Evolutionary conservation across 1,139 yeast genomes (phyloP), one percentile per base, ranked within the genome.

Genomic region (Pichia sp.): DNA sequence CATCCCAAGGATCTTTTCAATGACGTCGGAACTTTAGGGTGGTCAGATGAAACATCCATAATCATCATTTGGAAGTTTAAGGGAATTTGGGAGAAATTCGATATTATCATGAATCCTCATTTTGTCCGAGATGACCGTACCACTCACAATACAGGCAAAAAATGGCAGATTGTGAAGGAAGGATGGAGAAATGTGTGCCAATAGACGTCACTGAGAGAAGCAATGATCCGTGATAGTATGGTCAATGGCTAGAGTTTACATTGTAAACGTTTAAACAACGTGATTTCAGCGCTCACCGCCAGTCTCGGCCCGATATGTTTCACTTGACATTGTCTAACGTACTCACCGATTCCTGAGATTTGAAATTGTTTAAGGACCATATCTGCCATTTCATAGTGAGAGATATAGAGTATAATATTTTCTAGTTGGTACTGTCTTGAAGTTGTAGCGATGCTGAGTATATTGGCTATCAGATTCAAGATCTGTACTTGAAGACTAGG

Each of bases 71-170:
- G 96, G 96, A 70, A 74, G 42, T 61, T 62, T 30, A 69, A 74
- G 46, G 77, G 79, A 20, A 75, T 77, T 21, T 86, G 96, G 95
- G 96, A 88, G 52, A 83, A 82, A 55, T 87, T 82, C 55, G 76
- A 71, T 11, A 74, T 87, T 29, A 66, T 74, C 12, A 85, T 77
- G 43, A 64, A 63, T 34, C 48, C 22, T 12, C 5, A 13, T 9
- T 22, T 21, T 11, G 14, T n/a, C 7, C n/a, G n/a, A n/a, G n/a
- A n/a, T n/a, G n/a, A n/a, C n/a, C n/a, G n/a, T n/a, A 12, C 17
- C 12, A 12, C 17, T 9, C 15, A 34, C 11, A 51, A 46, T 9
- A 22, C 15, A 11, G 22, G 51, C 48, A 27, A 24, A 49, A 33
- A 59, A 32, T 81, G 81, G 74, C 83, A 76, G 47, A 56, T 85